These are phyloP conservation scores for Plectosphaerella cucumerina DNA, from an alignment of 2,329 filamentous ascomycete species.

Conservation along the genomic window DNA sequence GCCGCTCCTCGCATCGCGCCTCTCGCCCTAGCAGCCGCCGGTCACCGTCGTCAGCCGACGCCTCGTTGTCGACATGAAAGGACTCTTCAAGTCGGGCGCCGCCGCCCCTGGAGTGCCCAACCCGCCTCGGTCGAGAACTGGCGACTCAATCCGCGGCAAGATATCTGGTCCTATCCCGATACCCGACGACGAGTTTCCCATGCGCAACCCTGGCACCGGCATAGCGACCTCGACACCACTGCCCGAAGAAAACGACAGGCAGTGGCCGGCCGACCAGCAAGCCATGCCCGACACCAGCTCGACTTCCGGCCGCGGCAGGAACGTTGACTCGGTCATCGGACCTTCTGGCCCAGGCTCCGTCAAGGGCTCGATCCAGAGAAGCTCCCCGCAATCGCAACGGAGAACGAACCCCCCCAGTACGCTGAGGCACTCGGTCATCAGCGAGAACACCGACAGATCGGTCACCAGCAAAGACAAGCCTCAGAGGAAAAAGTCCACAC, in stretches of 20 bases:
- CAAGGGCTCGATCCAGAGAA: constrained; percentile 7
- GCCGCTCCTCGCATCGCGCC: neutral
- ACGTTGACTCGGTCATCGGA: constrained; percentile 5
- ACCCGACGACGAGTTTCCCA: constrained; percentile 51
- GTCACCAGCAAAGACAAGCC: constrained; percentile 30
- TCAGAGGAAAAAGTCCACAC: constrained; percentile 52
- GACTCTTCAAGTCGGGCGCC: constrained; percentile 38
- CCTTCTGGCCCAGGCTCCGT: constrained; percentile 5
- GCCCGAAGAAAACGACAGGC: constrained; percentile 17
- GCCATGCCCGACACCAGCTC: neutral
- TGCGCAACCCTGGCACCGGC: constrained; percentile 35
- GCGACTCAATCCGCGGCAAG: constrained; percentile 50
- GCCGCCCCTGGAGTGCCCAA: constrained; percentile 31
- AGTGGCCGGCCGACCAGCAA: constrained; percentile 4
- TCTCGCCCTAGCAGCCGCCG: neutral
- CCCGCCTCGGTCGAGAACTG: constrained; percentile 24
- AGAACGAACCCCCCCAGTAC: constrained; percentile 34
- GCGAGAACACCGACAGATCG: constrained; percentile 31
- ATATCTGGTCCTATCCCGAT: constrained; percentile 61
- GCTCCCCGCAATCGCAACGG: constrained; percentile 21
- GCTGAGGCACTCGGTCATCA: constrained; percentile 44
- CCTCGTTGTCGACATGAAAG: constrained; percentile 25
- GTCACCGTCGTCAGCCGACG: neutral
- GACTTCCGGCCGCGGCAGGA: constrained; percentile 6
- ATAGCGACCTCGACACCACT: constrained; percentile 28